Evolutionary conservation across 192 early-diverging fungal genomes (phyloP), one percentile per base, ranked within the genome.

Genomic region (Coemansia sp.): DNA sequence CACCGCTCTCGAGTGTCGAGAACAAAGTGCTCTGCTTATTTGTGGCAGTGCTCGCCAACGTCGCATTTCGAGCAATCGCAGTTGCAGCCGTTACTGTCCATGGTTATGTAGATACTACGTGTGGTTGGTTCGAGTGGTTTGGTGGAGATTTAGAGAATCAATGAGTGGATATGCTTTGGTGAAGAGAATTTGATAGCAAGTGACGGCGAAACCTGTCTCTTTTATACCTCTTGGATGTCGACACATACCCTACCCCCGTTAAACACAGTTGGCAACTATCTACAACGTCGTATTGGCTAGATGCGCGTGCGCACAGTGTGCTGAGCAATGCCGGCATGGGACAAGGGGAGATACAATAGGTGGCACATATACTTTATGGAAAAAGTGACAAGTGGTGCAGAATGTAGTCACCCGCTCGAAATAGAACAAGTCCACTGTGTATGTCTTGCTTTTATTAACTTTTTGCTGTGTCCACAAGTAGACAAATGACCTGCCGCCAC

Each of bases 371-470:
- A 17, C 17, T 58, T 31, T 7, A 58, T 27, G 55, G 29, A 29
- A 34, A 4, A 31, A 17, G 29, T 15, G 55, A 55, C 51, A 14
- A 15, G 51, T 1, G 31, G 55, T 31, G 55, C 55, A 34, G 11
- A 58, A 9, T 32, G 31, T 34, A 58, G 55, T 58, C 55, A 58
- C 55, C 29, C 55, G 55, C 15, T 34, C 55, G 5, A 58, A 34
- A 58, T 34, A 58, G 55, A 34, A 58, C 55, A 58, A 58, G 55
- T 58, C 55, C 15, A 12, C 29, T 58, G 55, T n/a, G 55, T 32
- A 29, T 9, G 15, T 58, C 55, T 17, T 58, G 55, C 55, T 58
- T 58, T 58, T 58, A 58, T 58, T 58, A 34, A 58, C 15, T 58
- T 29, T 57, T 21, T 55, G 51, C 12, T 8, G 27, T 14, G 32